Evolutionary conservation across 163 green algal species (phyloP).

Genomic region (Volvox carteri): DNA sequence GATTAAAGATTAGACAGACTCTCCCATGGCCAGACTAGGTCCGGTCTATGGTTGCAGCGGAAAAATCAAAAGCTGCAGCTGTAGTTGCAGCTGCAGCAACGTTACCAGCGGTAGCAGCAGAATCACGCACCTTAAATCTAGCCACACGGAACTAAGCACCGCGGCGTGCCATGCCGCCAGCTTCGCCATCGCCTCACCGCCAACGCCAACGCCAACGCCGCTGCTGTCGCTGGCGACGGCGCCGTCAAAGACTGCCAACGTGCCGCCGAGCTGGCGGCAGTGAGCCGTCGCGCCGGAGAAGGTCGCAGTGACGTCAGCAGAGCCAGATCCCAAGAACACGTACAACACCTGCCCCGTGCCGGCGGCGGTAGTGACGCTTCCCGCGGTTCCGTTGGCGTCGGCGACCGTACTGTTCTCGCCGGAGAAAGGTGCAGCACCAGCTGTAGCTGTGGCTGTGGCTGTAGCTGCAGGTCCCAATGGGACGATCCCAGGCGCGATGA

Average conservation of each 20-base stretch:
- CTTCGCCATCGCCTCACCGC: neutral
- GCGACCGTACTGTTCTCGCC: neutral
- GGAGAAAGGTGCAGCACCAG: too few relatives aligned
- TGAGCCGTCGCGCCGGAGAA: neutral
- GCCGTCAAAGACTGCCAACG: conserved; percentile 23
- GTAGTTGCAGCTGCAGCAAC: too few relatives aligned
- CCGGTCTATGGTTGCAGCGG: too few relatives aligned
- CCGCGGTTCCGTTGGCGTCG: neutral
- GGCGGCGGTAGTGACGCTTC: neutral
- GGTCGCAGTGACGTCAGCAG: neutral
- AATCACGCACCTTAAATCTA: conserved; percentile 29
- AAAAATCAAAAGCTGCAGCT: too few relatives aligned
- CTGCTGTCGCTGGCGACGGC: neutral
- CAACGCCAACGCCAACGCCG: too few relatives aligned
- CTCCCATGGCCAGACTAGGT: too few relatives aligned
- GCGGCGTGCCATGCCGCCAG: conserved; percentile 28
- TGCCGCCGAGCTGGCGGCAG: conserved; percentile 31
- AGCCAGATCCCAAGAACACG: neutral
- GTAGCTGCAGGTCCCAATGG: neutral
- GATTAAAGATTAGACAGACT: too few relatives aligned
- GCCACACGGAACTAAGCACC: neutral
- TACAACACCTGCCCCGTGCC: conserved; percentile 9
- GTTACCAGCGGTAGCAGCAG: too few relatives aligned
- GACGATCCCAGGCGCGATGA: neutral
- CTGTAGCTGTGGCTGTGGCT: neutral